These are phyloP conservation scores for Striga asiatica DNA, from an alignment of 257 asterid species.

Conservation along the genomic window DNA sequence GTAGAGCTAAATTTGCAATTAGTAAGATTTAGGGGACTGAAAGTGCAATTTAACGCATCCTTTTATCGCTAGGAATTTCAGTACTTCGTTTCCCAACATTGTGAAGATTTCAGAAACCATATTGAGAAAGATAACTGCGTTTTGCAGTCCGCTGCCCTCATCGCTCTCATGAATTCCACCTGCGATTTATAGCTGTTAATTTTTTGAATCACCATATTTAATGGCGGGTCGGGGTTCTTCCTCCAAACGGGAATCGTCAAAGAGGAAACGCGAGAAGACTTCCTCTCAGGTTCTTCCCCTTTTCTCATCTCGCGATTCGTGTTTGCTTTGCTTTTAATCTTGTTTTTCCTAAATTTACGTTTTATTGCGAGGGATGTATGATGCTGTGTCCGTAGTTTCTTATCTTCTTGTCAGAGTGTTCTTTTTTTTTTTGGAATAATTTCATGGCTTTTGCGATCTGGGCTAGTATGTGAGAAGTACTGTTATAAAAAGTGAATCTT, in stretches of 20 bases:
- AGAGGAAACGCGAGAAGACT: conserved; percentile 42
- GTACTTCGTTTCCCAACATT: too few species aligned
- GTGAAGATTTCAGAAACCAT: too few species aligned
- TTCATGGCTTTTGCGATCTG: background rate
- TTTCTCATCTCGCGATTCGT: background rate
- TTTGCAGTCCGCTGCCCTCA: conserved; percentile 3
- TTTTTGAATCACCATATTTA: background rate
- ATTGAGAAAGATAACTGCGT: background rate
- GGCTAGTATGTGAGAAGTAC: conserved; percentile 20
- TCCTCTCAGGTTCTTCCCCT: conserved; percentile 34
- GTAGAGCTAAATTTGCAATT: too few species aligned
- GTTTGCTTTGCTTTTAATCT: background rate
- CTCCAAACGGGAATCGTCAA: conserved; percentile 41
- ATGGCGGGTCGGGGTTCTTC: conserved; percentile 45
- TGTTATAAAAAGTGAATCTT: conserved; percentile 12
- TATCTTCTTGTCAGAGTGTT: too few species aligned
- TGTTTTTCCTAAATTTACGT: background rate
- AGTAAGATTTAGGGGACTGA: too few species aligned
- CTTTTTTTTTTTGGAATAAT: background rate
- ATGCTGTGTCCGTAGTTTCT: background rate
- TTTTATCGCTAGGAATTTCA: too few species aligned
- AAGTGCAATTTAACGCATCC: too few species aligned
- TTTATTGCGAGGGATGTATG: background rate
- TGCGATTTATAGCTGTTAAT: background rate
- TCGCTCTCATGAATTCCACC: background rate